A percentile compares a stretch with the other conserved stretches of the same genome.
Conservation (phyloP, 2,329 filamentous ascomycete genomes). For the Aspergillus quadrilineatus region DNA sequence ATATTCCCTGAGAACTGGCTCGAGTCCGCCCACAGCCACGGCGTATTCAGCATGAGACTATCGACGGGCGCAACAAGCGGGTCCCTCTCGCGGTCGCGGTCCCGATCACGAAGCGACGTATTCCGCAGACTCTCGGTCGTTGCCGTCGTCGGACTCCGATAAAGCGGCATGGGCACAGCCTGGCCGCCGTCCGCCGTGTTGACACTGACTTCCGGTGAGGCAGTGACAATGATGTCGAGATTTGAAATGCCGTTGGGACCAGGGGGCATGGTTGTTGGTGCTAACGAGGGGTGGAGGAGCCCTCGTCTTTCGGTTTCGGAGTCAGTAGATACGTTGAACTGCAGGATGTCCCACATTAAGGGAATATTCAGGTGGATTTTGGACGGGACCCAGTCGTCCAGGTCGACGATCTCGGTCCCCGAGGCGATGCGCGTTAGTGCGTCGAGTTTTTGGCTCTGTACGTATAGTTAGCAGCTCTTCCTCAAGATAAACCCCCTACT, state of each 20-base stretch:
- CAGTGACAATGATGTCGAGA: slow-evolving; percentile 53
- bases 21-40: slow-evolving; percentile 37
- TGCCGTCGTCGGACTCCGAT: slow-evolving; percentile 9
- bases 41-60: slow-evolving; percentile 37
- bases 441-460: slow-evolving; percentile 49
- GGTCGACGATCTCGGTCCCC: slow-evolving; percentile 49
- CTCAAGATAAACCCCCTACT: neutral
- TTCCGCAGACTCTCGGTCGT: slow-evolving; percentile 1
- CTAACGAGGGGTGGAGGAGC: slow-evolving; percentile 46
- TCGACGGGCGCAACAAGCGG: slow-evolving; percentile 33
- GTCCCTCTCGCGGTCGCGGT: slow-evolving; percentile 4
- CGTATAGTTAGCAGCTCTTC: slow-evolving; percentile 8
- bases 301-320: slow-evolving; percentile 37
- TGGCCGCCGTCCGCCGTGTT: slow-evolving; percentile 55
- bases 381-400: slow-evolving; percentile 54
- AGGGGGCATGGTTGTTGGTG: slow-evolving; percentile 27
- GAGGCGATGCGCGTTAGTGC: slow-evolving; percentile 52
- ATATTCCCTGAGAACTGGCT: slow-evolving; percentile 31
- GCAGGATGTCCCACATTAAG: slow-evolving; percentile 55
- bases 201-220: slow-evolving; percentile 53
- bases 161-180: slow-evolving; percentile 45
- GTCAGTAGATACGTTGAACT: slow-evolving; percentile 44
- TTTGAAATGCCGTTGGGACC: slow-evolving; percentile 24
- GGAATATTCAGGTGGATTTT: slow-evolving; percentile 55
- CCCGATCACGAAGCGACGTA: slow-evolving; percentile 11